Conservation (phyloP, 331 rosid species). For the Dryas integrifolia region DNA sequence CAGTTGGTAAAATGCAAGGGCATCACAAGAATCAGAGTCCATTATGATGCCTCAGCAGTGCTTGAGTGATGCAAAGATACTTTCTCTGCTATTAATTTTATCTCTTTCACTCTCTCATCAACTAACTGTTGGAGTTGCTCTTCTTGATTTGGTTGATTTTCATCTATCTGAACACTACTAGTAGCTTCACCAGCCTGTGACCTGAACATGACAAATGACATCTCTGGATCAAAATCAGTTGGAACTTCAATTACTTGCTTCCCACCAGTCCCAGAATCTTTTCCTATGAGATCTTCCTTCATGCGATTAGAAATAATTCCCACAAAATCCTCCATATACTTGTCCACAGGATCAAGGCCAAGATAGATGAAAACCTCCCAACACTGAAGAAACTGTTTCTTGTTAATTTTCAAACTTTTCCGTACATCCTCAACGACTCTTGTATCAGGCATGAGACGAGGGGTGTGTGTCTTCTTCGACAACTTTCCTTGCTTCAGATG, state of each 20-base stretch:
- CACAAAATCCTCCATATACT: constrained; percentile 62
- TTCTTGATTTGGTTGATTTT: constrained; percentile 55
- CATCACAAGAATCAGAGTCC: background rate
- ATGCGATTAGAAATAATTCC: constrained; percentile 57
- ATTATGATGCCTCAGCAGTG: background rate
- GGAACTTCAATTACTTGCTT: constrained; percentile 65
- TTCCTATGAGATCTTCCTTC: constrained; percentile 75
- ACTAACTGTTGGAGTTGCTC: constrained; percentile 71
- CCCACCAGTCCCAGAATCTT: constrained; percentile 60
- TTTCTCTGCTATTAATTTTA: constrained; percentile 68
- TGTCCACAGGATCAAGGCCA: constrained; percentile 57
- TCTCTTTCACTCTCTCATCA: constrained; percentile 65
- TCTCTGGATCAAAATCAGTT: constrained; percentile 47
- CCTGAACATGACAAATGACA: constrained; percentile 72
- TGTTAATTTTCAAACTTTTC: constrained; percentile 66
- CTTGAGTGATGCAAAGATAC: constrained; percentile 31
- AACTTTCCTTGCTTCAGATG: constrained; percentile 57
- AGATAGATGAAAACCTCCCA: constrained; percentile 88
- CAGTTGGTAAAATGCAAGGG: background rate
- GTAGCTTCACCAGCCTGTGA: constrained; percentile 42
- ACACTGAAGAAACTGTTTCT: constrained; percentile 80
- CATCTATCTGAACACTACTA: constrained; percentile 48
- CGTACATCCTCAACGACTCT: constrained; percentile 52
- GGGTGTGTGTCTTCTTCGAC: constrained; percentile 59
- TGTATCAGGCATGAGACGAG: constrained; percentile 57